Evolutionary conservation across 306 rosid genomes (phyloP).

Genomic region (Cucumis sativus): Cucumber_9930_V3 NC_026661.2:17105501-17106000

Average conservation of each 20-base stretch:
- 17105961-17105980: no score
- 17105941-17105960: no score
- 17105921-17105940: no score
- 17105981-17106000: no score
- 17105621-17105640: neutral
- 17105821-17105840: no score
- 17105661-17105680: neutral
- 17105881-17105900: no score
- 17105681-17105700: neutral
- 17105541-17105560: neutral
- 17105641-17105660: neutral
- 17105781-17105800: neutral
- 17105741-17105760: neutral
- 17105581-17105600: neutral
- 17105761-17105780: neutral
- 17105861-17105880: no score
- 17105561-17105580: neutral
- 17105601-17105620: neutral
- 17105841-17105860: no score
- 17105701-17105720: neutral
- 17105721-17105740: neutral
- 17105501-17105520: conserved; percentile 6
- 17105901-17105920: no score
- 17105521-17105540: conserved; percentile 8
- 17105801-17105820: neutral